Evolutionary conservation across 164 flowering plant species (phyloP).

Genomic region (Akebia trifoliata): DNA sequence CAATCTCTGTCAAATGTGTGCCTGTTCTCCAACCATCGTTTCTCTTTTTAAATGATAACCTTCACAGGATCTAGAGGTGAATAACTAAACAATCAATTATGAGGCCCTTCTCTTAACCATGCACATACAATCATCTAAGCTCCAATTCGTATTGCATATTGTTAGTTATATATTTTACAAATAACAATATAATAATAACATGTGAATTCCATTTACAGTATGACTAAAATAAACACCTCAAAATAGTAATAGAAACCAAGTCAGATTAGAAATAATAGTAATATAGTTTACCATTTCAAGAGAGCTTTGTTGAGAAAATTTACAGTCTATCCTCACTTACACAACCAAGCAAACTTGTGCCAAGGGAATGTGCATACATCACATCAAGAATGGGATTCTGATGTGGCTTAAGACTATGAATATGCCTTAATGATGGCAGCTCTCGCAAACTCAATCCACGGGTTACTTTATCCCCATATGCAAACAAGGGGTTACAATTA

Average conservation of each 20-base stretch:
- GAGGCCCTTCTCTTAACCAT: too few relatives aligned
- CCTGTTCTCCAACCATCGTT: too few relatives aligned
- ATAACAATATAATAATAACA: too few relatives aligned
- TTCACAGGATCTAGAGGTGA: too few relatives aligned
- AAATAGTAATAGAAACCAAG: neutral
- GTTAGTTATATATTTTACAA: too few relatives aligned
- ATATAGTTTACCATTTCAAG: constrained; percentile 24
- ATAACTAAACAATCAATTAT: too few relatives aligned
- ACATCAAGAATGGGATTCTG: constrained; percentile 56
- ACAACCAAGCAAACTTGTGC: constrained; percentile 52
- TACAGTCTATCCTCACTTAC: constrained; percentile 61
- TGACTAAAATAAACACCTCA: too few relatives aligned
- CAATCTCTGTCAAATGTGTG: too few relatives aligned
- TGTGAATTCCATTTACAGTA: too few relatives aligned
- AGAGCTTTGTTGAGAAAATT: constrained; percentile 34
- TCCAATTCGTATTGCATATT: too few relatives aligned
- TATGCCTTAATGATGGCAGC: constrained; percentile 46
- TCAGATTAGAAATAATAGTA: neutral
- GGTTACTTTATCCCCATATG: constrained; percentile 53
- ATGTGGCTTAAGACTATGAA: constrained; percentile 33
- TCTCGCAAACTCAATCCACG: constrained; percentile 47
- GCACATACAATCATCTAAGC: too few relatives aligned
- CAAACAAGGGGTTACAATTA: constrained; percentile 41
- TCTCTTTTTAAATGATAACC: too few relatives aligned
- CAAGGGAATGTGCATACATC: constrained; percentile 31